Percentiles rank a stretch among this genome's conserved stretches.
Evolutionary conservation across 768 basidiomycete genomes (phyloP).

Genomic region (Hygrocybe punicea): DNA sequence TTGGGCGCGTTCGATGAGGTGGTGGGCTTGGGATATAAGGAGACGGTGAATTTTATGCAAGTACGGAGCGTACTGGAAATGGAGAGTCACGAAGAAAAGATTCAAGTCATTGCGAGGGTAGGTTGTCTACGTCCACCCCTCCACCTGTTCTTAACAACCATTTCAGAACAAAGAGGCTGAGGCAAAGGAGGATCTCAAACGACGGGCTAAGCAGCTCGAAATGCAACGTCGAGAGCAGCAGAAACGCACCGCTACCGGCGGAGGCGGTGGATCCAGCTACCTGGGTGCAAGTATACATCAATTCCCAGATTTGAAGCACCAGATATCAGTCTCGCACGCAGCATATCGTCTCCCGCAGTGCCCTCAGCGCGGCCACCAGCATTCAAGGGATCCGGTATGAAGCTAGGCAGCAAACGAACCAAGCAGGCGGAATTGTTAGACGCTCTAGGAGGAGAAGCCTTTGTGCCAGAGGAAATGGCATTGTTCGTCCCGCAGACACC

Average conservation of each 20-base stretch:
- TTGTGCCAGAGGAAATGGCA: slow-evolving; percentile 49
- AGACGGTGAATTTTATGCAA: slow-evolving; percentile 75
- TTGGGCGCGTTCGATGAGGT: slow-evolving; percentile 96
- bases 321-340: slow-evolving; percentile 44
- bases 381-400: slow-evolving; percentile 96
- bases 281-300: slow-evolving; percentile 72
- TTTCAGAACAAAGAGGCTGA: slow-evolving; percentile 95
- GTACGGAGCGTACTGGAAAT: slow-evolving; percentile 78
- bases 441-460: slow-evolving; percentile 76
- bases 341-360: slow-evolving; percentile 43
- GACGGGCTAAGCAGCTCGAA: slow-evolving; percentile 95
- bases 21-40: slow-evolving; percentile 82
- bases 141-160: not conserved
- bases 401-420: slow-evolving; percentile 88
- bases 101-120: slow-evolving; percentile 94
- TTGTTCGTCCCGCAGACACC: slow-evolving; percentile 46
- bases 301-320: slow-evolving; percentile 68
- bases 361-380: slow-evolving; percentile 61
- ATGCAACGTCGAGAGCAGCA: slow-evolving; percentile 97
- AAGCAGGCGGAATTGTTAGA: slow-evolving; percentile 86
- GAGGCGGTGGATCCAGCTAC: slow-evolving; percentile 52
- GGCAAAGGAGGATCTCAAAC: slow-evolving; percentile 97
- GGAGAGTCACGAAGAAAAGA: slow-evolving; percentile 92
- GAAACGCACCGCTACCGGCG: slow-evolving; percentile 56
- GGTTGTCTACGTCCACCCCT: slow-evolving; percentile 26